Percentiles rank a stretch among this genome's conserved stretches.
These are phyloP conservation scores for Wolfiporia cocos DNA, from an alignment of 1,284 basidiomycete species.

Conservation along the genomic window DNA sequence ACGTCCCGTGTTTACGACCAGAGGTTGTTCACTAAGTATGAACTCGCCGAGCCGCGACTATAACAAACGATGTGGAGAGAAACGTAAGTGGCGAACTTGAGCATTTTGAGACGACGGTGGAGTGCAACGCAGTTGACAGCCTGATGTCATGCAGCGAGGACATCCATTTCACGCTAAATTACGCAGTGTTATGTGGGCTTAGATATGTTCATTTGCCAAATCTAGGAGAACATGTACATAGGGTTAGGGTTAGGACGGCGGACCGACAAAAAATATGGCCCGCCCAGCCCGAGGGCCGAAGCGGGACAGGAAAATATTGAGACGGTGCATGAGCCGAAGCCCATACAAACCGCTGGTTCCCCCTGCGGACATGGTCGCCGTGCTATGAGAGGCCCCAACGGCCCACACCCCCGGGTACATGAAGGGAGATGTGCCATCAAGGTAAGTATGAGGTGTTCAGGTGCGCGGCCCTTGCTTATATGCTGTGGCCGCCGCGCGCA, in stretches of 20 bases:
- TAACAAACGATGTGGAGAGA: no score
- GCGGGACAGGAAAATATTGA: constrained; percentile 26
- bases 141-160: no score
- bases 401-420: constrained; percentile 22
- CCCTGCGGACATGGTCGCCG: constrained; percentile 24
- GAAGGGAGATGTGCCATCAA: constrained; percentile 26
- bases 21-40: no score
- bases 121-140: no score
- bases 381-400: constrained; percentile 13
- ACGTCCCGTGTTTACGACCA: no score
- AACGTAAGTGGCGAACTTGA: no score
- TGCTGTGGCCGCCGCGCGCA: neutral
- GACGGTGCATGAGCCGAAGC: constrained; percentile 26
- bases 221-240: no score
- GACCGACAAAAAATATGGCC: constrained; percentile 15
- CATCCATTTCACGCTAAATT: no score
- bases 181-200: no score
- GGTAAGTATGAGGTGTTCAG: constrained; percentile 33
- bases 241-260: constrained; percentile 6
- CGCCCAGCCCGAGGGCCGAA: constrained; percentile 26
- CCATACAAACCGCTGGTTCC: constrained; percentile 23
- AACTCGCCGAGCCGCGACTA: no score
- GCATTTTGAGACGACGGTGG: no score
- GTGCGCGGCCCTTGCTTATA: neutral
- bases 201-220: no score